phyloP scores from a whole-genome alignment of 176 grass and related monocot species.

The Oryza glumipatula region DNA sequence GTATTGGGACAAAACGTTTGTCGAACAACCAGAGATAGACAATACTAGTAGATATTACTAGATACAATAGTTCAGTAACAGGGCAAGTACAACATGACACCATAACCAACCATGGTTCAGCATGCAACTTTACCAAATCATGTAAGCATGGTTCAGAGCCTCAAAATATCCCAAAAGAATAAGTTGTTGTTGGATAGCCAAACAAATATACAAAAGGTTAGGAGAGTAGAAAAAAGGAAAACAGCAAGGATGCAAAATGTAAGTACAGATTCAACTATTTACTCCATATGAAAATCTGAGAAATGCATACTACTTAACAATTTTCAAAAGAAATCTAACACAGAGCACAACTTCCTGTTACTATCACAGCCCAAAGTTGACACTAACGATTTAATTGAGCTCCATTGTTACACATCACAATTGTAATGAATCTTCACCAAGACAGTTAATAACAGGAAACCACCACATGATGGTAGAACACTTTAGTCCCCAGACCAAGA shows the following conservation, averaged over 20 bases:
- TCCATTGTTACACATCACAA: slow-evolving; percentile 1
- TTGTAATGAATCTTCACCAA: not conserved
- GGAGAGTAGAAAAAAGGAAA: not conserved
- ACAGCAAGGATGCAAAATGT: not conserved
- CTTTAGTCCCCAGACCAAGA: not conserved
- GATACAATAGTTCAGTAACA: not conserved
- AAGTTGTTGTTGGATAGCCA: too few relatives aligned
- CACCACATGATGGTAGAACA: not conserved
- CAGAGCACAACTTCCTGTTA: not conserved
- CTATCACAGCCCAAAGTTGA: slow-evolving; percentile 13
- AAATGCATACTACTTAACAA: not conserved
- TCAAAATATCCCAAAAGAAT: not conserved
- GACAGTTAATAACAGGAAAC: not conserved
- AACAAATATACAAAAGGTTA: not conserved
- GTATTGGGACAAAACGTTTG: not conserved
- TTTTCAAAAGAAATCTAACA: not conserved
- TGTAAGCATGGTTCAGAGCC: not conserved
- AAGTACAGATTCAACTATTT: not conserved
- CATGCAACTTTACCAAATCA: not conserved
- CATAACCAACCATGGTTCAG: not conserved
- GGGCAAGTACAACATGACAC: not conserved
- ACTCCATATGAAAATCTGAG: not conserved
- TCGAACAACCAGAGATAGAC: too few relatives aligned
- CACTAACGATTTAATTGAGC: not conserved
- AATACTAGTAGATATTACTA: not conserved